Conservation (phyloP, 2,329 filamentous ascomycete species). For the Botrytis fabae region DNA sequence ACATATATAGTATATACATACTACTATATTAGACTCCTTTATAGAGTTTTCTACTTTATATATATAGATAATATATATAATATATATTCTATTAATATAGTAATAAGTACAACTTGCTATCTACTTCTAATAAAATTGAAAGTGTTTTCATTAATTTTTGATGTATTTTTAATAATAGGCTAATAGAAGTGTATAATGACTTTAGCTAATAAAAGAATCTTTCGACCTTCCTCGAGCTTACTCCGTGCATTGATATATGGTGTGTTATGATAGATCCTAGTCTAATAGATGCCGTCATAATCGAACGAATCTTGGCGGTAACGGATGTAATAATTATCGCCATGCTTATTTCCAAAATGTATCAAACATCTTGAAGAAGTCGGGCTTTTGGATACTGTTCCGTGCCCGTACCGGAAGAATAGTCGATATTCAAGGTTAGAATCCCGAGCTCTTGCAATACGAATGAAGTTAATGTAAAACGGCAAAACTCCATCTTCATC, state of each 20-base stretch:
- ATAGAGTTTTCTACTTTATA: too few relatives aligned
- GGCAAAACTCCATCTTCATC: not conserved
- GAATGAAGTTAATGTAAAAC: not conserved
- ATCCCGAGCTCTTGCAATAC: not conserved
- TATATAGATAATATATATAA: too few relatives aligned
- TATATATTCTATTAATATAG: too few relatives aligned
- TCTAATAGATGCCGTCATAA: not conserved
- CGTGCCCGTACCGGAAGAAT: not conserved
- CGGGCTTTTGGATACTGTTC: not conserved
- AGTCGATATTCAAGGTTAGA: not conserved
- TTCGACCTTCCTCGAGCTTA: not conserved
- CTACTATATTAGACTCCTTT: too few relatives aligned
- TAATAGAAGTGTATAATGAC: too few relatives aligned
- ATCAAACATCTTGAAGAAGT: not conserved
- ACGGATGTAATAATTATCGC: not conserved
- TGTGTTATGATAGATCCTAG: not conserved
- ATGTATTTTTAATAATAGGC: too few relatives aligned
- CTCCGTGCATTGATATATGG: not conserved
- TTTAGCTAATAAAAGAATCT: not conserved
- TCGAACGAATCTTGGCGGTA: not conserved
- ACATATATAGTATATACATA: too few relatives aligned
- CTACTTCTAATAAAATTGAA: too few relatives aligned
- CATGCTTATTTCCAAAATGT: not conserved
- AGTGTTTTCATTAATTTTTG: too few relatives aligned
- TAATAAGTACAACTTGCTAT: too few relatives aligned